Percentiles rank a stretch among this genome's conserved stretches.
These are phyloP conservation scores for Paramyrothecium roridum DNA, from an alignment of 2,329 filamentous ascomycete genomes.

Conservation along the genomic window DNA sequence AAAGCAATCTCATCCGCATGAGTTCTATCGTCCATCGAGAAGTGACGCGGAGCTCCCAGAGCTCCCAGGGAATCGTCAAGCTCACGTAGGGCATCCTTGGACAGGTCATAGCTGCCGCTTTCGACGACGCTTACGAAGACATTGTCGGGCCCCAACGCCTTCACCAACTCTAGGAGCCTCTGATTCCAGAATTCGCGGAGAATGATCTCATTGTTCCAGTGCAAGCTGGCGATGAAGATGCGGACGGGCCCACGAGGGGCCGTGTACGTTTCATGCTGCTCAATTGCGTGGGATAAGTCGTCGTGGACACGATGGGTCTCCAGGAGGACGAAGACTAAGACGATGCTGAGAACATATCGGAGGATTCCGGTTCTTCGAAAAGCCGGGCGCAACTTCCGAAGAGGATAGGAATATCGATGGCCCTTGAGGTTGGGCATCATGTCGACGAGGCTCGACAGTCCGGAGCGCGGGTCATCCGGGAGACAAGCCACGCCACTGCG, in stretches of 20 bases:
- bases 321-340: not conserved
- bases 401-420: not conserved
- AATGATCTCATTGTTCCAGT: slow-evolving; percentile 64
- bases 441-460: no score
- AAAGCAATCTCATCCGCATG: slow-evolving; percentile 53
- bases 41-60: slow-evolving; percentile 49
- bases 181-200: slow-evolving; percentile 61
- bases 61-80: slow-evolving; percentile 52
- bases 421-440: not conserved
- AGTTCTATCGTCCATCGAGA: slow-evolving; percentile 56
- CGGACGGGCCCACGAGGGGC: slow-evolving; percentile 23
- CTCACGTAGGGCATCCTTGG: slow-evolving; percentile 56
- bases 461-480: no score
- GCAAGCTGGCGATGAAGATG: slow-evolving; percentile 67
- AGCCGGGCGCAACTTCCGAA: not conserved
- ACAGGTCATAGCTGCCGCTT: slow-evolving; percentile 67
- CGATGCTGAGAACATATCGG: not conserved
- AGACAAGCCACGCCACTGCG: no score
- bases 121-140: slow-evolving; percentile 67
- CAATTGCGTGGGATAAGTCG: not conserved
- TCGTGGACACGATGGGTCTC: not conserved
- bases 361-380: not conserved
- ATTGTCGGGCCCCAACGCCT: slow-evolving; percentile 57
- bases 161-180: slow-evolving; percentile 54
- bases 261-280: not conserved